phyloP scores from a whole-genome alignment of 345 rosid genomes.

The Conringia planisiliqua region DNA sequence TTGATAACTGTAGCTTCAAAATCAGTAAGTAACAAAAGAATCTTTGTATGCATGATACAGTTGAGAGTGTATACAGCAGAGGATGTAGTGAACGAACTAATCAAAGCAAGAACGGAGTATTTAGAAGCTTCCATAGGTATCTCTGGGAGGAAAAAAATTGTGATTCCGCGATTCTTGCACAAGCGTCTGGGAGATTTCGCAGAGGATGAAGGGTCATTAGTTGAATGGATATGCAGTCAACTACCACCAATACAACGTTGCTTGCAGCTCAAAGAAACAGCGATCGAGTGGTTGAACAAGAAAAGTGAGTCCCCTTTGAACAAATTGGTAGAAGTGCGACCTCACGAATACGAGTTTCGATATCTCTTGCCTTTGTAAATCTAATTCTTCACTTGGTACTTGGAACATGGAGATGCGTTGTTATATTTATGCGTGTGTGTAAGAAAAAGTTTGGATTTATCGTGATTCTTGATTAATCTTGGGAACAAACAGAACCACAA shows the following conservation, averaged over 20 bases:
- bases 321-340: slow-evolving; percentile 29
- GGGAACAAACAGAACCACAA: not conserved
- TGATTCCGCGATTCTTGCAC: slow-evolving; percentile 24
- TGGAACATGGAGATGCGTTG: not conserved
- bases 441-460: not conserved
- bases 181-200: slow-evolving; percentile 26
- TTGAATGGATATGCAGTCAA: slow-evolving; percentile 36
- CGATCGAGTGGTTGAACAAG: slow-evolving; percentile 26
- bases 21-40: not conserved
- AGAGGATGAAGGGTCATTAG: slow-evolving; percentile 27
- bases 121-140: slow-evolving; percentile 36
- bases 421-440: not conserved
- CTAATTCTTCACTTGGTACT: not conserved
- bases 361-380: slow-evolving; percentile 26
- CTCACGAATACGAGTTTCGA: slow-evolving; percentile 38
- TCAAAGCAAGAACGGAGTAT: slow-evolving; percentile 35
- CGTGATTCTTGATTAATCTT: not conserved
- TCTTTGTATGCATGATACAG: slow-evolving; percentile 6
- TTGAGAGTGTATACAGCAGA: slow-evolving; percentile 36
- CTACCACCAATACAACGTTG: slow-evolving; percentile 36
- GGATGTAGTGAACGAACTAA: slow-evolving; percentile 35
- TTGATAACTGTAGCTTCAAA: not conserved
- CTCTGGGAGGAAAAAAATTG: slow-evolving; percentile 28
- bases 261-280: slow-evolving; percentile 33
- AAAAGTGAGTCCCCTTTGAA: slow-evolving; percentile 7